These are phyloP conservation scores for Saturnispora zaruensis DNA, from an alignment of 805 yeast genomes.

Conservation along the genomic window DNA sequence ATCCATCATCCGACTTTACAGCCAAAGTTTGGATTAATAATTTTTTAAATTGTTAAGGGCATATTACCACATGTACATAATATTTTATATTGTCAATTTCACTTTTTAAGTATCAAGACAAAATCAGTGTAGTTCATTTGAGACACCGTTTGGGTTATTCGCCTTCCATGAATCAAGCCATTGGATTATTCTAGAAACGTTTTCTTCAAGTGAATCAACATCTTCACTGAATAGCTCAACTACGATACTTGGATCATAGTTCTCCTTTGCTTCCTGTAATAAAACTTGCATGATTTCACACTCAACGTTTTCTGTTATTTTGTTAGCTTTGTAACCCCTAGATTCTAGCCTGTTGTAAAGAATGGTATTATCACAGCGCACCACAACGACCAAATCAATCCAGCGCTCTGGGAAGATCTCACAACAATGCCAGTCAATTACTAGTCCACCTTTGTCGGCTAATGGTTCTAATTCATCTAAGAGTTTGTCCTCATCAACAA, in stretches of 20 bases:
- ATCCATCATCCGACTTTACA: background rate
- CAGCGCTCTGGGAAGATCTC: constrained; percentile 90
- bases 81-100: constrained; percentile 2
- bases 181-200: constrained; percentile 60
- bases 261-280: constrained; percentile 75
- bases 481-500: constrained; percentile 88
- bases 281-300: constrained; percentile 96
- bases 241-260: constrained; percentile 71
- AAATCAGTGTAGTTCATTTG: constrained; percentile 33
- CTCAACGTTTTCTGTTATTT: constrained; percentile 85
- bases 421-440: constrained; percentile 96
- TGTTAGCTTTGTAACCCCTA: constrained; percentile 72
- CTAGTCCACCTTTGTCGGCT: constrained; percentile 75
- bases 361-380: constrained; percentile 64
- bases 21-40: background rate
- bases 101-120: background rate
- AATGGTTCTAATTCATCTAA: constrained; percentile 74
- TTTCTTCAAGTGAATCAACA: constrained; percentile 72
- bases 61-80: background rate
- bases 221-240: constrained; percentile 69
- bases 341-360: constrained; percentile 68
- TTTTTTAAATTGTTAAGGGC: background rate
- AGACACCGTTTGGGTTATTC: constrained; percentile 55
- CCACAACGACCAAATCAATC: constrained; percentile 85
- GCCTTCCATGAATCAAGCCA: constrained; percentile 75